These are phyloP conservation scores for Ustilago tritici DNA, from an alignment of 1,284 basidiomycete species.

Conservation along the genomic window DNA sequence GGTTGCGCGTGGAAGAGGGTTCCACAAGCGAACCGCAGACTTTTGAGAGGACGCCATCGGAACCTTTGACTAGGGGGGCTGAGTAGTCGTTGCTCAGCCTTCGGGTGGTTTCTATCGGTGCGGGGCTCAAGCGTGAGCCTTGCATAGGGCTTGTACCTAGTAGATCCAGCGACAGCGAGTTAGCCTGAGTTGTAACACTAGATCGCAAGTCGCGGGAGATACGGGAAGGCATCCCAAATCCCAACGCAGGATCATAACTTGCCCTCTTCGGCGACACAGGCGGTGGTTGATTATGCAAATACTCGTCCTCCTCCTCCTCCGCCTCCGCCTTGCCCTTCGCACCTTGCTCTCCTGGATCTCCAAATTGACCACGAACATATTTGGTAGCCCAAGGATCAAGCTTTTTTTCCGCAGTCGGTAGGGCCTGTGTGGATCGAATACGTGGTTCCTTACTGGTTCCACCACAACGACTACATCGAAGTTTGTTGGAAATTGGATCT, in stretches of 20 bases:
- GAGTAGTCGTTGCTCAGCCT: conserved; percentile 46
- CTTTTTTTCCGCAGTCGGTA: conserved; percentile 15
- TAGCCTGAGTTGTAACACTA: conserved; percentile 1
- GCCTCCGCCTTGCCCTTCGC: background rate
- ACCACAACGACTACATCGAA: conserved; percentile 36
- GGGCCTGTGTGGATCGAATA: conserved; percentile 6
- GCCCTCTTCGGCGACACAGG: conserved; percentile 34
- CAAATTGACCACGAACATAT: conserved; percentile 22
- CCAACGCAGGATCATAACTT: conserved; percentile 25
- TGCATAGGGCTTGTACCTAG: background rate
- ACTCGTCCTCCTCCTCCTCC: conserved; percentile 18
- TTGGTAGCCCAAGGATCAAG: conserved; percentile 39
- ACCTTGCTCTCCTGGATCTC: background rate
- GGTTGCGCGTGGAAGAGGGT: conserved; percentile 40
- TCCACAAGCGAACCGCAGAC: conserved; percentile 60
- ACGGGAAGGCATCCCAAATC: conserved; percentile 53
- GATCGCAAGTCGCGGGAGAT: conserved; percentile 50
- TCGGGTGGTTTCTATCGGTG: background rate
- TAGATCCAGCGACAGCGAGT: background rate
- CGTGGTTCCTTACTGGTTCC: conserved; percentile 33
- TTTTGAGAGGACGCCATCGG: conserved; percentile 57
- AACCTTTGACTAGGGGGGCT: conserved; percentile 42
- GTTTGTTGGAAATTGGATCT: conserved; percentile 40
- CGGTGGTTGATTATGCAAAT: conserved; percentile 27
- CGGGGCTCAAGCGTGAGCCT: background rate